A percentile compares a stretch with the other conserved stretches of the same genome.
These are phyloP conservation scores for Hevea brasiliensis DNA, from an alignment of 345 rosid species.

Conservation along the genomic window DNA sequence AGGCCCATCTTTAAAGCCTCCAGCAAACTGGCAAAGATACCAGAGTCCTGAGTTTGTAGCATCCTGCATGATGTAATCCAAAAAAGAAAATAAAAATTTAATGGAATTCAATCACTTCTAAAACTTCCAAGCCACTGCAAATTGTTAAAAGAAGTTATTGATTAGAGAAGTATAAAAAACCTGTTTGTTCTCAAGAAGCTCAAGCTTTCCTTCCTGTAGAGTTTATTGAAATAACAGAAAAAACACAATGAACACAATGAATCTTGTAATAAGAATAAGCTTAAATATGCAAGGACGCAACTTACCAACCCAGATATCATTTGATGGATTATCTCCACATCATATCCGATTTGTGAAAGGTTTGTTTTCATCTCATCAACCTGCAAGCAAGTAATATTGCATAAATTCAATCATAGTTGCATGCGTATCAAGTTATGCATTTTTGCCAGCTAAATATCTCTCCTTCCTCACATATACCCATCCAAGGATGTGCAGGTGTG, in stretches of 20 bases:
- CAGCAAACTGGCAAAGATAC: constrained; percentile 71
- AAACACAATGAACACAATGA: too few species aligned
- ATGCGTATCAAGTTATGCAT: background rate
- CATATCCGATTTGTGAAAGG: constrained; percentile 77
- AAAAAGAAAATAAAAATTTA: constrained; percentile 4
- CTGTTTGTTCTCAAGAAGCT: constrained; percentile 75
- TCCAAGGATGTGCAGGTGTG: background rate
- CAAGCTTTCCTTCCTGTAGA: constrained; percentile 82
- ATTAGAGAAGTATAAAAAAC: constrained; percentile 32
- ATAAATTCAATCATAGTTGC: constrained; percentile 16
- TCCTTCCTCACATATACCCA: background rate
- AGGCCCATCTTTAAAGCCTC: constrained; percentile 51
- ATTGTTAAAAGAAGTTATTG: constrained; percentile 1
- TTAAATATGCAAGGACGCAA: constrained; percentile 13
- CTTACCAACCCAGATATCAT: constrained; percentile 86
- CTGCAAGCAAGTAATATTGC: constrained; percentile 40
- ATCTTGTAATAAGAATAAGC: background rate
- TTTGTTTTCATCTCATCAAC: constrained; percentile 66
- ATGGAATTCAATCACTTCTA: constrained; percentile 7
- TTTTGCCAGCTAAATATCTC: background rate
- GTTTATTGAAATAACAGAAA: constrained; percentile 22
- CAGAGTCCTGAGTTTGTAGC: constrained; percentile 70
- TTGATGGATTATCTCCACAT: constrained; percentile 58
- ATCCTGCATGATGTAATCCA: constrained; percentile 42
- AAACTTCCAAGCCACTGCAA: background rate